phyloP scores from a whole-genome alignment of 192 early-diverging fungal species.

The Chytriomyces sp. region DNA sequence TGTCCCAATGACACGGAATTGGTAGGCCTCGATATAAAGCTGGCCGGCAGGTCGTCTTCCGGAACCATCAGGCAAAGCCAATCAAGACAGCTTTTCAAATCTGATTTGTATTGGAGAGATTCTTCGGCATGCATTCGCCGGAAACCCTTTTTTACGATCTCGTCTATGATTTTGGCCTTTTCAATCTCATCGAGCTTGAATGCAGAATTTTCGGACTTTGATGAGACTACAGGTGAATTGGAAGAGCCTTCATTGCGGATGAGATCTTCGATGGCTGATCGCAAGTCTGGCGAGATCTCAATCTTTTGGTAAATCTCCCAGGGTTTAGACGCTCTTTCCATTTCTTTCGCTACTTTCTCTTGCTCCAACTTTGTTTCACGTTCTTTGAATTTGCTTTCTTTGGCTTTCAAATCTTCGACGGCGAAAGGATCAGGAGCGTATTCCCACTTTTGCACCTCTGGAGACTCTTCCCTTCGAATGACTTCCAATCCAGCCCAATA shows the following conservation, averaged over 20 bases:
- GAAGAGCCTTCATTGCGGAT: constrained; percentile 44
- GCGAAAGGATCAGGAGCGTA: constrained; percentile 82
- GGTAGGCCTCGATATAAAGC: not conserved
- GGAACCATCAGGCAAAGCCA: constrained; percentile 91
- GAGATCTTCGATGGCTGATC: constrained; percentile 63
- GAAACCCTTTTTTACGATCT: constrained; percentile 68
- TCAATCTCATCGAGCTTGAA: not conserved
- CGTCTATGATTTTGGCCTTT: constrained; percentile 4
- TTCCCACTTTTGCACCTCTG: constrained; percentile 41
- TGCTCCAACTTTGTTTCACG: constrained; percentile 39
- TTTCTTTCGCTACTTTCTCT: constrained; percentile 32
- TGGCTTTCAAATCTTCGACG: constrained; percentile 31
- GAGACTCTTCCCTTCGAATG: constrained; percentile 44
- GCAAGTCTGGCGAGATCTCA: constrained; percentile 67
- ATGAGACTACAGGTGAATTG: not conserved
- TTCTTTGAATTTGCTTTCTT: constrained; percentile 46
- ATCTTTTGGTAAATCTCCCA: constrained; percentile 68
- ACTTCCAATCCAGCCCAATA: constrained; percentile 72
- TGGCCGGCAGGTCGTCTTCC: constrained; percentile 66
- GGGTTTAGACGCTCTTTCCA: constrained; percentile 44
- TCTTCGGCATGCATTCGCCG: constrained; percentile 69
- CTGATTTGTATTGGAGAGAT: constrained; percentile 59
- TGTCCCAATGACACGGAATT: constrained; percentile 16
- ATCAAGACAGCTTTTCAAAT: constrained; percentile 60
- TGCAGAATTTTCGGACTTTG: not conserved